Evolutionary conservation across 2,329 filamentous ascomycete genomes (phyloP).

Genomic region (Arthrocladium fulminans): DNA sequence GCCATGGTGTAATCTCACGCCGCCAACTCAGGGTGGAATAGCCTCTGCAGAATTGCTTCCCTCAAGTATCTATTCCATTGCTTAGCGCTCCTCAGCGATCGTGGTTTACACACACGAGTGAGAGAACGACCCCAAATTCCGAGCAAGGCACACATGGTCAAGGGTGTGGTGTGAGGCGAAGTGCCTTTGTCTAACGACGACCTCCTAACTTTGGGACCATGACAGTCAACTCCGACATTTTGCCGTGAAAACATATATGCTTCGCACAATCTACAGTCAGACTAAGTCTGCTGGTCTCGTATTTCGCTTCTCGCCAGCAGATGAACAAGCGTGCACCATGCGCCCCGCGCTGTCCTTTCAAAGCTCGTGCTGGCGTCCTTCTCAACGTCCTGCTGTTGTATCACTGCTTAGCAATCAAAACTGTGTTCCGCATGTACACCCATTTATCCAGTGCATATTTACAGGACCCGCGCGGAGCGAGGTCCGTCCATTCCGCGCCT

Average conservation of each 20-base stretch:
- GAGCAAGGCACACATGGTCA: constrained; percentile 43
- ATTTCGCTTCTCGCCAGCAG: too few species aligned
- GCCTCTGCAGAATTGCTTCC: constrained; percentile 52
- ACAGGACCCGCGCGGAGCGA: not conserved
- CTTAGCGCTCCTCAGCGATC: constrained; percentile 46
- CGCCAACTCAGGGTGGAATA: constrained; percentile 47
- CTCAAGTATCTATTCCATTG: constrained; percentile 47
- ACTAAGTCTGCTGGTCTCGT: too few species aligned
- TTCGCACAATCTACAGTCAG: too few species aligned
- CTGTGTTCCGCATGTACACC: not conserved
- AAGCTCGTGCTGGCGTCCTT: too few species aligned
- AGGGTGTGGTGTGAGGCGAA: constrained; percentile 23
- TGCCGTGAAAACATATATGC: too few species aligned
- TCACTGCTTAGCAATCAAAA: not conserved
- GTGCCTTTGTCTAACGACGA: constrained; percentile 15
- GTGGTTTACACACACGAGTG: constrained; percentile 49
- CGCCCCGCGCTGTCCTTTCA: too few species aligned
- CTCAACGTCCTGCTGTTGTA: not conserved
- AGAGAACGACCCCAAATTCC: constrained; percentile 44
- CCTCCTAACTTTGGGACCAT: constrained; percentile 23
- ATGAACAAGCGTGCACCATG: too few species aligned
- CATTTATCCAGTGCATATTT: not conserved
- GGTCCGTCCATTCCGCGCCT: not conserved
- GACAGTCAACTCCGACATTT: constrained; percentile 20
- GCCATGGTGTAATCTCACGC: constrained; percentile 43